These are phyloP conservation scores for Colletotrichum lindemuthianum DNA, from an alignment of 2,329 filamentous ascomycete genomes.

Conservation along the genomic window DNA sequence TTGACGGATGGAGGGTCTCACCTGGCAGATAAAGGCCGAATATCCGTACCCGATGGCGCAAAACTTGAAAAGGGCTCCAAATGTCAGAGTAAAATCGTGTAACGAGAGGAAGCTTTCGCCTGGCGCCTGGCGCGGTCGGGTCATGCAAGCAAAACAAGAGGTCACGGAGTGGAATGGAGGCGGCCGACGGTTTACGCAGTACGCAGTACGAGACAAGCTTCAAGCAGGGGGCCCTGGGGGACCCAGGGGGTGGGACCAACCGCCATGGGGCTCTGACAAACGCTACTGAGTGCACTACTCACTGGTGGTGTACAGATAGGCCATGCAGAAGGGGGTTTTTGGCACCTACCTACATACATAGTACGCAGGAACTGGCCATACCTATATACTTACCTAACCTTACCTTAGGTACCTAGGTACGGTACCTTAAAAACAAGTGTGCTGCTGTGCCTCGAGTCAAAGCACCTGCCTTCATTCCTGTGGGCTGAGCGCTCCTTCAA, in stretches of 20 bases:
- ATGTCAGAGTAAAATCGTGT: conserved; percentile 9
- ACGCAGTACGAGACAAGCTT: conserved; percentile 31
- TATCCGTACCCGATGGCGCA: conserved; percentile 13
- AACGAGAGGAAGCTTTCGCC: conserved; percentile 14
- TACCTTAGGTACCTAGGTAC: no score
- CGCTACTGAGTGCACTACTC: no score
- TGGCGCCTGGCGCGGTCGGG: conserved; percentile 31
- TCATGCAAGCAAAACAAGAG: conserved; percentile 30
- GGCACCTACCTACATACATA: no score
- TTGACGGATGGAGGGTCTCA: conserved; percentile 16
- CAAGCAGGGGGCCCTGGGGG: conserved; percentile 13
- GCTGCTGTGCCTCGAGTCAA: no score
- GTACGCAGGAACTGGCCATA: no score
- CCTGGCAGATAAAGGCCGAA: conserved; percentile 18
- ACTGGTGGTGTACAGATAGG: no score
- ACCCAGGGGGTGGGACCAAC: neutral
- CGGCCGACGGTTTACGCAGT: conserved; percentile 30
- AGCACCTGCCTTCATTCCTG: no score
- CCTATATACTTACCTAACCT: no score
- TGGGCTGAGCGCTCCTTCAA: no score
- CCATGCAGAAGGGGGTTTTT: no score
- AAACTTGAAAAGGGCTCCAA: conserved; percentile 10
- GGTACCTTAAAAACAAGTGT: no score
- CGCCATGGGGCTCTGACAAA: conserved; percentile 1
- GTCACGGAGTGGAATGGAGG: conserved; percentile 28